Evolutionary conservation across 352 stramenopile species (phyloP).

Genomic region (Phytophthora ohioensis): DNA sequence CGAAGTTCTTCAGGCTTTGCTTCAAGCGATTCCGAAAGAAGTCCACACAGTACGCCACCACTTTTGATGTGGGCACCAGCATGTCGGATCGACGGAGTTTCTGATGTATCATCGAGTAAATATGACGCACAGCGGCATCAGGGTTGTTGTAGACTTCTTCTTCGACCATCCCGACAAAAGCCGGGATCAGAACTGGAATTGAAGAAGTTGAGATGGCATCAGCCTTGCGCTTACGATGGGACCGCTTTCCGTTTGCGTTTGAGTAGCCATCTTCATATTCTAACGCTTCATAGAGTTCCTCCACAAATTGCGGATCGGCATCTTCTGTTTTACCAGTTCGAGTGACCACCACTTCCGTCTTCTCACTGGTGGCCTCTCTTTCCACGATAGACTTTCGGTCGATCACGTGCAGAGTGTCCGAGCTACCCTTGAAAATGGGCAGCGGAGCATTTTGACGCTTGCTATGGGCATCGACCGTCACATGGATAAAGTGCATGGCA

Average conservation of each 20-base stretch:
- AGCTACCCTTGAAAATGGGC: constrained; percentile 37
- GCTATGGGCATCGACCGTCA: constrained; percentile 12
- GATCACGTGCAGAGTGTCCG: constrained; percentile 42
- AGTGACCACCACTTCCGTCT: constrained; percentile 36
- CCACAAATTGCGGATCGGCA: constrained; percentile 36
- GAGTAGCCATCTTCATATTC: constrained; percentile 32
- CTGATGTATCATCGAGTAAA: constrained; percentile 51
- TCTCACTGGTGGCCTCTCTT: constrained; percentile 34
- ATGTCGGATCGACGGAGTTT: constrained; percentile 48
- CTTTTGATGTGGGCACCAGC: constrained; percentile 54
- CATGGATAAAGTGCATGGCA: constrained; percentile 37
- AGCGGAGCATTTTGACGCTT: constrained; percentile 6
- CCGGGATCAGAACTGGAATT: constrained; percentile 38
- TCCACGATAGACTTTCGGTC: constrained; percentile 52
- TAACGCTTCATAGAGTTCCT: constrained; percentile 43
- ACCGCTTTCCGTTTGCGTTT: not conserved
- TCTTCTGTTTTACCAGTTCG: constrained; percentile 13
- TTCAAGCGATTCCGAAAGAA: constrained; percentile 56
- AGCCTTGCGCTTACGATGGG: constrained; percentile 32
- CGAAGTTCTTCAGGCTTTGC: constrained; percentile 45
- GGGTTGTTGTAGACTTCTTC: constrained; percentile 62
- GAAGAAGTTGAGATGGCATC: constrained; percentile 23
- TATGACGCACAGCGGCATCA: constrained; percentile 41
- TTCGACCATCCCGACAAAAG: constrained; percentile 67
- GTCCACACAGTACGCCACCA: constrained; percentile 42